These are phyloP conservation scores for Tetraselmis chui DNA, from an alignment of 139 green algal genomes.

Conservation along the genomic window DNA sequence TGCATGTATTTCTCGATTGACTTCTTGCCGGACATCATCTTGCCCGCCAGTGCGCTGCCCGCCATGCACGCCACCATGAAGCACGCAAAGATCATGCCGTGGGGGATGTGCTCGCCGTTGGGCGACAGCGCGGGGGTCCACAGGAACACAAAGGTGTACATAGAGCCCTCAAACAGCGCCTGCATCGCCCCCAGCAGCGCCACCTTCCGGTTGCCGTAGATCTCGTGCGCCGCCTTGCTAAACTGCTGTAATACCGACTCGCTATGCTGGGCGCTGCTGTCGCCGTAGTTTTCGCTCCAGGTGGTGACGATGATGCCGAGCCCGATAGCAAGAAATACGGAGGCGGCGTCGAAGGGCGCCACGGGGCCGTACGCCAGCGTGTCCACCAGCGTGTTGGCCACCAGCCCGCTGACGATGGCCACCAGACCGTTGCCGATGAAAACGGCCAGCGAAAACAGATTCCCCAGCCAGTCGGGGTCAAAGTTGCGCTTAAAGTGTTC, in stretches of 20 bases:
- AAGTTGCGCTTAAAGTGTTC: constrained; percentile 28
- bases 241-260: neutral
- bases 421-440: constrained; percentile 57
- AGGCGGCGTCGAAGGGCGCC: constrained; percentile 46
- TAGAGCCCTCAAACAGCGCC: constrained; percentile 48
- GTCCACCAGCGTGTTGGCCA: constrained; percentile 49
- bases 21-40: constrained; percentile 31
- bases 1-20: constrained; percentile 81
- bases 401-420: constrained; percentile 43
- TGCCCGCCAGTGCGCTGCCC: constrained; percentile 57
- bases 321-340: constrained; percentile 17
- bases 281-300: neutral
- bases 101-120: constrained; percentile 77
- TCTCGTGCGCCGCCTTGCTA: neutral
- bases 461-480: constrained; percentile 7
- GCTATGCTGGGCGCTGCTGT: constrained; percentile 10
- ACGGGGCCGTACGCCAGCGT: constrained; percentile 36
- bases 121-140: constrained; percentile 40
- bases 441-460: constrained; percentile 32
- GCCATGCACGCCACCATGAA: constrained; percentile 94
- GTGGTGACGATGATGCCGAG: constrained; percentile 36
- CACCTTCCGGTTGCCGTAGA: constrained; percentile 25
- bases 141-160: constrained; percentile 64
- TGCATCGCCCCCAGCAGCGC: constrained; percentile 49
- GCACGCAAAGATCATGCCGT: constrained; percentile 91